Evolutionary conservation across 2,329 filamentous ascomycete species (phyloP).

Genomic region (Paecilomyces fulvus): DNA sequence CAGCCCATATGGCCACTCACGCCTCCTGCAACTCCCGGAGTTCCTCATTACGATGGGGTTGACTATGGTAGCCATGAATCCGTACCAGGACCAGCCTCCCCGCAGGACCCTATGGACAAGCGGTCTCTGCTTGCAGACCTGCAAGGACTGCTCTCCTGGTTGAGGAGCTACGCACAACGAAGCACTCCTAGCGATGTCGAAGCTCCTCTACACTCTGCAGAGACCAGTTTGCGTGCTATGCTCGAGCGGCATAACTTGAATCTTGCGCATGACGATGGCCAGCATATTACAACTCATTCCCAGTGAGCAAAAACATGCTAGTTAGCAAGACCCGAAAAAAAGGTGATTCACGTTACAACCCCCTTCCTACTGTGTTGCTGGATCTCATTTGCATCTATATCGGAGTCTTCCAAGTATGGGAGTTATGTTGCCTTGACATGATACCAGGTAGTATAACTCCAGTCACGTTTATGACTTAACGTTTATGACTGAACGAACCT

Average conservation of each 20-base stretch:
- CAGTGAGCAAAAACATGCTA: neutral
- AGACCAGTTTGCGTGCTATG: constrained; percentile 27
- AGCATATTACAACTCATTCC: constrained; percentile 2
- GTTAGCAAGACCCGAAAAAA: neutral
- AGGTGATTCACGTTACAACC: neutral
- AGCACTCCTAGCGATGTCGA: constrained; percentile 4
- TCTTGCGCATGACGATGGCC: constrained; percentile 1
- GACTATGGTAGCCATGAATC: neutral
- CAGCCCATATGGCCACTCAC: constrained; percentile 9
- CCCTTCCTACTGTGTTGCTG: neutral
- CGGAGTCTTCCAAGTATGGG: neutral
- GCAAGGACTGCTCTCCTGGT: constrained; percentile 27
- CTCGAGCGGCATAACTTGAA: constrained; percentile 18
- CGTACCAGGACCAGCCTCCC: neutral
- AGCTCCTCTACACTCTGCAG: constrained; percentile 23
- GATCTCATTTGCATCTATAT: neutral
- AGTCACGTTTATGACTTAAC: neutral
- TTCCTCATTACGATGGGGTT: neutral
- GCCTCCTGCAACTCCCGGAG: constrained; percentile 7
- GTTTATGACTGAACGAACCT: neutral
- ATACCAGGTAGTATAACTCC: neutral
- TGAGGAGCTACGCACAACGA: constrained; percentile 13
- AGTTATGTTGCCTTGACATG: neutral
- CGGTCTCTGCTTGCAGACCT: constrained; percentile 19
- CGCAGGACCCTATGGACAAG: constrained; percentile 2